Evolutionary conservation across 345 rosid species (phyloP), one percentile per base, ranked within the genome.

Genomic region (Eucalyptus curtisii): DNA sequence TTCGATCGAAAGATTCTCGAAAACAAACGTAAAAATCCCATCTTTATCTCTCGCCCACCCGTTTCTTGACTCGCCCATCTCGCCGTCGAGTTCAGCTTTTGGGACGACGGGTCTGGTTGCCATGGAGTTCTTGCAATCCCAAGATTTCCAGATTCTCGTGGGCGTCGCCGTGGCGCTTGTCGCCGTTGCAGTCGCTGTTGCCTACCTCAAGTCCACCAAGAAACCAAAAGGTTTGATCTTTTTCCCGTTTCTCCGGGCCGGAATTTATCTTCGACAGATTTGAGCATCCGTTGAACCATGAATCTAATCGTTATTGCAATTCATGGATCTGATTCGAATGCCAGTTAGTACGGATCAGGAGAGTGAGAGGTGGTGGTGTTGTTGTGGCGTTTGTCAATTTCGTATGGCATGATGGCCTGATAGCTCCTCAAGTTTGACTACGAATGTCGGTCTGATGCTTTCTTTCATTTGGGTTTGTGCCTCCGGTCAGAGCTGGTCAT

Each of bases 141-240:
- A 93, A 85, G 97, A 97, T 88, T 92, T 89, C 88, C 96, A 97
- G 94, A 91, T 96, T 90, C 94, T 96, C 50, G 91, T 90, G 80
- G 99, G 95, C 59, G 94, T 94, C 57, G 96, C 91, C 64, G 99
- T 96, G 10, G 99, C 99, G 89, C 79, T 96, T 87, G 84, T 95
- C 87, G 98, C 98, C 87, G 87, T 91, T 89, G 92, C 50, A 81
- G 88, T 93, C 19, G 98, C 95, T 66, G 96, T 95, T 88, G 93
- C 94, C 84, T 96, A 91, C 84, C 93, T 93, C 48, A 90, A 93
- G 37, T 95, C 95, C 89, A 92, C 95, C 90, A 95, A 90, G 87
- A 97, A 96, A 79, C 92, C 95, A 57, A 95, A 93, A 96, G 99
- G 99, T 97, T 86, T 49, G 68, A 87, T 84, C 91, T 90, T 89